Conservation (phyloP, 176 grass and related monocot genomes). For the Ensete ventricosum region DNA sequence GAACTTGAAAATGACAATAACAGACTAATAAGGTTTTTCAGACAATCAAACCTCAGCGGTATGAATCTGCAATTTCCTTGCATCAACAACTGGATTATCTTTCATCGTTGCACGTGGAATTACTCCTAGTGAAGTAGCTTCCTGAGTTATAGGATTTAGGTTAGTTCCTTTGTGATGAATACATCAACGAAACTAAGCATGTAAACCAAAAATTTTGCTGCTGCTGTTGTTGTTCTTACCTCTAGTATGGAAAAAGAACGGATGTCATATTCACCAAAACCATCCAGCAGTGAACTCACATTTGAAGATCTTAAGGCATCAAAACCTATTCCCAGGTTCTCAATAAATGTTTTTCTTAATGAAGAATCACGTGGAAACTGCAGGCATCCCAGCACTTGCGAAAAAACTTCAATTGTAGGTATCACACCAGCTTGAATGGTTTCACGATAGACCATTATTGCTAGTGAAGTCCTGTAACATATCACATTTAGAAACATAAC, state of each 20-base stretch:
- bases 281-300: constrained; percentile 71
- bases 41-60: constrained; percentile 46
- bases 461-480: constrained; percentile 65
- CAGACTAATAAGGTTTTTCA: not conserved
- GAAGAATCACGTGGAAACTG: constrained; percentile 64
- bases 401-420: constrained; percentile 78
- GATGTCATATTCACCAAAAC: constrained; percentile 87
- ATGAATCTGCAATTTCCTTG: constrained; percentile 65
- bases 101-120: constrained; percentile 54
- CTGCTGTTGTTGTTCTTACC: constrained; percentile 33
- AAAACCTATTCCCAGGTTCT: constrained; percentile 57
- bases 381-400: constrained; percentile 90
- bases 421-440: constrained; percentile 47
- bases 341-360: constrained; percentile 56
- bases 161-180: not conserved
- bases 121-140: constrained; percentile 57
- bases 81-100: constrained; percentile 66
- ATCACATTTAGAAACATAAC: constrained; percentile 13
- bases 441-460: constrained; percentile 55
- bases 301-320: constrained; percentile 63
- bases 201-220: constrained; percentile 2
- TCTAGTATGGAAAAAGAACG: constrained; percentile 80
- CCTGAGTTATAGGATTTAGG: constrained; percentile 35
- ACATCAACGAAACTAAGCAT: not conserved
- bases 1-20: not conserved